These are phyloP conservation scores for Hippophae tibetana DNA, from an alignment of 306 rosid genomes.

Conservation along the genomic window DNA sequence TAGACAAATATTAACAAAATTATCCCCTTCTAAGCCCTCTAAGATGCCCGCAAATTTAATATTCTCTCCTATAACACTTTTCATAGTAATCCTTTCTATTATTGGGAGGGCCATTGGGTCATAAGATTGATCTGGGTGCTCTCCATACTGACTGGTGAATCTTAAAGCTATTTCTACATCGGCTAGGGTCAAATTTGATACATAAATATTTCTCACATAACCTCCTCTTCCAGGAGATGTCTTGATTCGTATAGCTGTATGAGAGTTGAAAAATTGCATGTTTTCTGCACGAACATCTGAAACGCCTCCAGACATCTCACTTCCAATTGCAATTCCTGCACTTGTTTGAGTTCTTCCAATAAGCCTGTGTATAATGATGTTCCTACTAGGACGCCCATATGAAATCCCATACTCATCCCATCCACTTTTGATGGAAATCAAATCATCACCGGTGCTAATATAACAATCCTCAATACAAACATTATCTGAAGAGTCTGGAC, in stretches of 20 bases:
- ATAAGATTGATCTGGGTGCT: conserved; percentile 54
- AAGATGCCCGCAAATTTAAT: conserved; percentile 47
- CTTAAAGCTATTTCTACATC: conserved; percentile 48
- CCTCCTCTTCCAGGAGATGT: conserved; percentile 83
- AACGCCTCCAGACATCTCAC: conserved; percentile 85
- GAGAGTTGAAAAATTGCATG: conserved; percentile 40
- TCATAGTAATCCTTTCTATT: conserved; percentile 43
- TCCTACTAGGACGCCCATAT: conserved; percentile 54
- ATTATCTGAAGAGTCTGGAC: conserved; percentile 56
- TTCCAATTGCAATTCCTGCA: conserved; percentile 72
- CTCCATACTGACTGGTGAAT: conserved; percentile 61
- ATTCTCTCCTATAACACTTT: conserved; percentile 48
- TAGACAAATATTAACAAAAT: conserved; percentile 46
- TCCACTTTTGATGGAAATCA: conserved; percentile 71
- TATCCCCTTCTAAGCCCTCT: conserved; percentile 61
- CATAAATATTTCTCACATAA: conserved; percentile 54
- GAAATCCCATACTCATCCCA: conserved; percentile 80
- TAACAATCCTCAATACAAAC: conserved; percentile 79
- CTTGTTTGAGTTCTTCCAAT: conserved; percentile 37
- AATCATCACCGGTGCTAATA: conserved; percentile 78
- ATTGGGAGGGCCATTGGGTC: conserved; percentile 53
- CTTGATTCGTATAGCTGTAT: conserved; percentile 49
- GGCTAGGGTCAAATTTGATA: conserved; percentile 48
- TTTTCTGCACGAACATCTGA: conserved; percentile 55
- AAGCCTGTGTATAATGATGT: conserved; percentile 46